Base-by-base conservation (phyloP, 139 green algal genomes). In the Desmodesmus armatus region DNA sequence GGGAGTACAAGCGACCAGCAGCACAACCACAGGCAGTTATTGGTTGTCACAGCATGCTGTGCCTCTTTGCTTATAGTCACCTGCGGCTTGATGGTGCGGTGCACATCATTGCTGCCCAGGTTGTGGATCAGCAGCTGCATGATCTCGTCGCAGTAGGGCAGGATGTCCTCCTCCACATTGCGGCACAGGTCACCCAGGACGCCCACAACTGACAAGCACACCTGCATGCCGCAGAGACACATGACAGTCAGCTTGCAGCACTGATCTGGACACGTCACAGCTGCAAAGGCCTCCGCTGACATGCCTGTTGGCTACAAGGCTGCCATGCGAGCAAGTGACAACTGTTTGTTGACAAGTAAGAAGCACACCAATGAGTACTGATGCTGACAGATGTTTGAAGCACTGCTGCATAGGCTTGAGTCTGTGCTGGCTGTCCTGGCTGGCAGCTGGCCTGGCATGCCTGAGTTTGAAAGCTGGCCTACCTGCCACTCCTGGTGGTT, bases 71-170 rank as follows among this genome's bases (percentile, higher is more conserved):
- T 58, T 13, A 58, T 31, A 19, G 62, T 2, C 33, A 77, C 72
- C 71, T 83, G 84, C 3, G 97, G 97, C 93, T 99, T 99, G 87
- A 99, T 94, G 74, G 84, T 96, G 70, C 97, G 93, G 88, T 98
- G 94, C 72, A 99, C 95, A 11, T 95, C 84, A 51, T 92, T 87
- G 41, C 87, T 89, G 41, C 85, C 85, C 1, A 95, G 86, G 88
- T 92, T 93, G 62, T 85, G 39, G 40, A 96, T 89, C 51, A 98
- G 87, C 29, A 94, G 76, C 35, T 90, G 86, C 87, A 98, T 95
- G 77, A 98, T 85, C 21, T 92, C 83, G 74, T 99, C 95, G 66
- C 93, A 97, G 88, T 95, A 99, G 2, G 95, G 94, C 55, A 58
- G n/a, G 43, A 92, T 58, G 21, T 98, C 89, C 0, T 91, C 87